Base-by-base conservation (phyloP, 176 grass and related monocot species). In the Lolium perenne region DNA sequence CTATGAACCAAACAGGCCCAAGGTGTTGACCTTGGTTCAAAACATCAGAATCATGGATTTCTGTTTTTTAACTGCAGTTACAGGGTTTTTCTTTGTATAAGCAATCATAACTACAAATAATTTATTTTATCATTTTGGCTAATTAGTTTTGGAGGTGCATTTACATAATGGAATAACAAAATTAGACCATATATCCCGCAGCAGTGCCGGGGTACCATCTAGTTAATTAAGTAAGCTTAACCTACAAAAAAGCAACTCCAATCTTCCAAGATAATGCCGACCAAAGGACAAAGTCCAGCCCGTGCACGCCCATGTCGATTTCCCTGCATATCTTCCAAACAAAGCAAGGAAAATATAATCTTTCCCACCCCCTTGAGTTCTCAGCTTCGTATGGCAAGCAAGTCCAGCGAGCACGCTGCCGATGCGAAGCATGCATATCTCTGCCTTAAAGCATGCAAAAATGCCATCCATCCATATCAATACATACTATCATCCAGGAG, bases 381-480 rank as follows among this genome's bases (percentile, higher is more conserved):
- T 75, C 45, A 75, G 47, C 23, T 63, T 11, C 38, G 4, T 50
- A 49, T 77, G 63, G 26, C 16, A 71, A 84, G 57, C 61, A 77
- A 77, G 51, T 10, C 22, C 43, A 12, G 26, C 51, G 6, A 14
- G 53, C 76, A 74, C 45, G 32, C 32, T 51, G 74, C 68, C 67
- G 55, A 46, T 51, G 73, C 56, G 5, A 11, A 29, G 56, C 46
- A 43, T n/a, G 73, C 23, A 59, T 62, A n/a, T 22, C 60, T 70
- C 82, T 84, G 83, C 63, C 88, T 86, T 90, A 6, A 89, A 77
- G 88, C 88, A 90, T 86, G 54, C 79, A 58, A 26, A 73, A 83
- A 48, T 32, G 55, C 29, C 71, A 17, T 75, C 72, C 22, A 74
- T 75, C 72, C 22, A 74, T 75, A 29, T 75, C 72, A 75, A 8